These are phyloP conservation scores for Pichia sp. DNA, from an alignment of 1,139 yeast species.

Conservation along the genomic window DNA sequence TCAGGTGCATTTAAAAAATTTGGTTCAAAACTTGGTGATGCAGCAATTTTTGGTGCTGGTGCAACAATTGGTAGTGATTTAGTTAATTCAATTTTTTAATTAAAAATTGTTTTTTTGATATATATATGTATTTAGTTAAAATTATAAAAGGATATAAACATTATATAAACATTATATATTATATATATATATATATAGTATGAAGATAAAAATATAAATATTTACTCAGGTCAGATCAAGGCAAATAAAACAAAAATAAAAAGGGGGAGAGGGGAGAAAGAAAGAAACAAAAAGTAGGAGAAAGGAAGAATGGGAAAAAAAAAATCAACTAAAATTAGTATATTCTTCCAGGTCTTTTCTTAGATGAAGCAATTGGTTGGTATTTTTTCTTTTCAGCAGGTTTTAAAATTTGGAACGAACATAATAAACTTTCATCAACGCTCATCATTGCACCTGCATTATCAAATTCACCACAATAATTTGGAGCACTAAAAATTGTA, in stretches of 20 bases:
- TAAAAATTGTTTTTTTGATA: background rate
- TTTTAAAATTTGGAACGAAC: conserved; percentile 95
- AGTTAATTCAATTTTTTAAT: conserved; percentile 74
- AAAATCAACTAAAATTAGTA: conserved; percentile 1
- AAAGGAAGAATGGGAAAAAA: background rate
- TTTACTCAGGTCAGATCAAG: background rate
- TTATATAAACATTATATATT: too few relatives aligned
- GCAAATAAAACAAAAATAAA: background rate
- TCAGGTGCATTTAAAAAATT: conserved; percentile 47
- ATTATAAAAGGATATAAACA: too few relatives aligned
- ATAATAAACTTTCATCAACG: conserved; percentile 89
- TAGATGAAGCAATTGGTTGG: conserved; percentile 28
- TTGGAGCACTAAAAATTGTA: conserved; percentile 92
- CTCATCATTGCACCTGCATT: conserved; percentile 99
- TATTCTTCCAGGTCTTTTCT: conserved; percentile 53
- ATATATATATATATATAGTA: too few relatives aligned
- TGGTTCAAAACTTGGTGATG: conserved; percentile 84
- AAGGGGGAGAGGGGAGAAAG: background rate
- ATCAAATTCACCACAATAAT: conserved; percentile 97
- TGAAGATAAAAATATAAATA: too few relatives aligned
- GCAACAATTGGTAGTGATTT: conserved; percentile 88
- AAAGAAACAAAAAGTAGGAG: background rate
- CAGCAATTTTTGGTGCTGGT: conserved; percentile 96
- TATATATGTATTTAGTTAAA: background rate
- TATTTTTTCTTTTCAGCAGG: conserved; percentile 94